Evolutionary conservation across 768 basidiomycete genomes (phyloP).

Genomic region (Tremella yokohamensis): DNA sequence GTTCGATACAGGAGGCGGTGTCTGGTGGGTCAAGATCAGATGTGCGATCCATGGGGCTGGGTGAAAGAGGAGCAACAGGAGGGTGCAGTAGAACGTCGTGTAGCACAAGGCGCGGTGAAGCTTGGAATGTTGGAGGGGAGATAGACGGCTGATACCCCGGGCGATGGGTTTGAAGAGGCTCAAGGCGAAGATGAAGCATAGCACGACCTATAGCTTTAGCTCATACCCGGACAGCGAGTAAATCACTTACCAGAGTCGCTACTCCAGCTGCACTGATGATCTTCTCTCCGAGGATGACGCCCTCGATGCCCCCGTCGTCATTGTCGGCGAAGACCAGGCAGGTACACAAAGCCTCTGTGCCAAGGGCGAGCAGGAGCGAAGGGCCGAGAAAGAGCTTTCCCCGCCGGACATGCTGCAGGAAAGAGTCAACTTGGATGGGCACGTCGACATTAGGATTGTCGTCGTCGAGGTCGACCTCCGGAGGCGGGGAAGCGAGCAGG

Average conservation of each 20-base stretch:
- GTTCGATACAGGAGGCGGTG: slow-evolving; percentile 16
- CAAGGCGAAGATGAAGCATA: no score
- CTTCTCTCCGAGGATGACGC: background rate
- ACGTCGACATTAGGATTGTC: background rate
- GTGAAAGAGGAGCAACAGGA: slow-evolving; percentile 15
- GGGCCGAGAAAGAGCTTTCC: slow-evolving; percentile 2
- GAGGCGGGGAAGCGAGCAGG: no score
- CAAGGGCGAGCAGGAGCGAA: background rate
- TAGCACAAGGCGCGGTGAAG: slow-evolving; percentile 26
- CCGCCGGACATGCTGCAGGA: slow-evolving; percentile 1
- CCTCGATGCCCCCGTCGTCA: slow-evolving; percentile 5
- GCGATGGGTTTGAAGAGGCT: background rate
- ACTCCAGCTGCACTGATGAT: slow-evolving; percentile 5
- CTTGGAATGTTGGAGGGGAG: slow-evolving; percentile 7
- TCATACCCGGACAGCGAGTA: background rate
- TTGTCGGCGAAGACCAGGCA: background rate
- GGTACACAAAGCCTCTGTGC: background rate
- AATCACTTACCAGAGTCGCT: slow-evolving; percentile 1
- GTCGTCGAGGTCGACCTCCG: no score
- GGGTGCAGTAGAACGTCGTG: slow-evolving; percentile 15
- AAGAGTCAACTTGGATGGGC: background rate
- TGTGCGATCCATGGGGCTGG: slow-evolving; percentile 25
- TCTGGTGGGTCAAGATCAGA: slow-evolving; percentile 14
- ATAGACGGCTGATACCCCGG: background rate
- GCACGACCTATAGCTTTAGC: no score